These are phyloP conservation scores for Brettanomyces sp. DNA, from an alignment of 805 yeast genomes.

Conservation along the genomic window DNA sequence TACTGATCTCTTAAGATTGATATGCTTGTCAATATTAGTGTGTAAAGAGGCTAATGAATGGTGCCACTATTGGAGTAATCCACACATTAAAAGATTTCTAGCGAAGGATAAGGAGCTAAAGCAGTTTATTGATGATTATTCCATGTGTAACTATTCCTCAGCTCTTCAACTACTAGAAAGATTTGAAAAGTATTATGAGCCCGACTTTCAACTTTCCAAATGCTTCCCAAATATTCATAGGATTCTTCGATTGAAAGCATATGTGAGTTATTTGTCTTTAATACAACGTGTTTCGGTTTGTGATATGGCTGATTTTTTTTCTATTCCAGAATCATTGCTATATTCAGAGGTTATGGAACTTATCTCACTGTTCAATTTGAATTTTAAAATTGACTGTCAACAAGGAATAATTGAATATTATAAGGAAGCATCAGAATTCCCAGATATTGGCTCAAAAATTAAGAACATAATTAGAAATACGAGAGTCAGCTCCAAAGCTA, in stretches of 20 bases:
- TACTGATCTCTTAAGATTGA: slow-evolving; percentile 11
- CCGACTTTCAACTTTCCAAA: slow-evolving; percentile 15
- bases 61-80: slow-evolving; percentile 6
- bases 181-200: slow-evolving; percentile 6
- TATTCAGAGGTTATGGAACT: slow-evolving; percentile 13
- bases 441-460: slow-evolving; percentile 3
- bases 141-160: neutral
- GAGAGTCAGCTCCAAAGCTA: slow-evolving; percentile 10
- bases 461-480: slow-evolving; percentile 7
- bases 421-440: neutral
- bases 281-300: slow-evolving; percentile 13
- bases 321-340: slow-evolving; percentile 7
- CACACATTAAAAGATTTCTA: slow-evolving; percentile 12
- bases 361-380: slow-evolving; percentile 15
- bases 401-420: slow-evolving; percentile 8
- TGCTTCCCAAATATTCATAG: slow-evolving; percentile 17
- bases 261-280: slow-evolving; percentile 25
- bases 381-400: slow-evolving; percentile 15
- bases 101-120: slow-evolving; percentile 13
- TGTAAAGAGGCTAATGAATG: slow-evolving; percentile 7
- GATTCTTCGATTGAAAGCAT: slow-evolving; percentile 22
- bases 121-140: slow-evolving; percentile 14
- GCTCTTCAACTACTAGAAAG: neutral
- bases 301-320: slow-evolving; percentile 16
- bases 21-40: slow-evolving; percentile 14